Base-by-base conservation (phyloP, 106 monocot genomes). In the Gastrodia elata region DNA sequence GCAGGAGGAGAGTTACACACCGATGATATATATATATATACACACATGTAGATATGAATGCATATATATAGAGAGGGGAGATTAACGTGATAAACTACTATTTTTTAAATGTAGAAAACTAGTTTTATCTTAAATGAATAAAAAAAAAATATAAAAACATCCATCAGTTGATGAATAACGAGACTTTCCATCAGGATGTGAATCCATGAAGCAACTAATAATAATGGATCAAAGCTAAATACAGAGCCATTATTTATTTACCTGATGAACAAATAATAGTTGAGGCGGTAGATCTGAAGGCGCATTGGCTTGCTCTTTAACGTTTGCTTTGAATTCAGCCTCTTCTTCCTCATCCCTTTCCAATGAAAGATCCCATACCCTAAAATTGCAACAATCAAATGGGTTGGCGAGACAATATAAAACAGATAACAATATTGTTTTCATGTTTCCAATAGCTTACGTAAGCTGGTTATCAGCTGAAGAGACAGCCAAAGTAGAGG, bases 221-320 rank as follows among this genome's bases (percentile, higher is more conserved):
- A 52, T 24, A 52, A 22, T 22, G n/a, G 20, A 61, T 32, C 11
- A 61, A 61, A 61, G 32, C 1, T 1, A 8, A 6, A 8, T 9
- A 26, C 5, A 58, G 27, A 61, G 61, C 36, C 6, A 20, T 40
- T 25, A 25, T 40, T 40, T 25, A 25, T 40, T 69, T 69, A 97
- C 97, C 90, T 97, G 97, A 78, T 97, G 97, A 83, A 93, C 86
- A 81, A 97, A 97, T 22, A 97, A 90, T 25, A 97, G 93, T 43
- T 93, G 97, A 22, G 97, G 93, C 57, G 97, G 97, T 75, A 97
- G 75, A 86, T 97, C 83, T 59, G 93, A 81, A 4, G 97, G 93
- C 5, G 88, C 86, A 77, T 90, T 83, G 7, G 74, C 93, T 86
- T 93, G 88, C 40, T 97, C 93, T 80, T 90, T 88, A 52, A 88